Base-by-base conservation (phyloP, 805 yeast genomes). In the Kluyveromyces nonfermentans region DNA sequence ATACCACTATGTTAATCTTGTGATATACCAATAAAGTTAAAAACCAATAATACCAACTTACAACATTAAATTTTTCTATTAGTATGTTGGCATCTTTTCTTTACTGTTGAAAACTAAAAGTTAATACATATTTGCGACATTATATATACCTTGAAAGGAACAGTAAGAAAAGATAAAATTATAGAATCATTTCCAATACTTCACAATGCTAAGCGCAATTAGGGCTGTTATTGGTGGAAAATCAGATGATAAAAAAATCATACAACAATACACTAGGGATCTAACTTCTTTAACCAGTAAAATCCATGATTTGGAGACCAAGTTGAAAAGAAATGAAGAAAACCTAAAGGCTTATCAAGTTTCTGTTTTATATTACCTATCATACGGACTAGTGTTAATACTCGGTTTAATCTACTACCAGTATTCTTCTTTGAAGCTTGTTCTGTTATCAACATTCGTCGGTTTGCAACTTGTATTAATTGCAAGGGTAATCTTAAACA, bases 181-280 rank as follows among this genome's bases (percentile, higher is more conserved):
- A 4, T 30, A 39, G 9, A 33, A 19, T 14, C 16, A 16, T 17
- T 16, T 9, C 3, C 9, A n/a, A 33, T 8, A 3, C 35, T 10
- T 5, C 10, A 33, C n/a, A 1, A 54, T 54, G 56, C 45, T 54
- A 19, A 49, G 50, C 35, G 41, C 48, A 7, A 22, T 54, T 8
- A 41, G 50, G 16, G 38, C 40, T 10, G 42, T 45, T 39, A 33
- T 46, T 19, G 21, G 44, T 10, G 33, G 42, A n/a, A 30, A 40
- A n/a, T 42, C 46, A 1, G 44, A 43, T 16, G 42, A 43, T 16
- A 53, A 51, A 41, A 50, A 46, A 20, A 22, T 57, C 12, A 57
- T 59, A 5, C 53, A 57, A 28, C 38, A 49, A 35, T 60, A 60
- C 36, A 60, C 63, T 0, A 54, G 57, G 30, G 63, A 60, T 28